phyloP scores from a whole-genome alignment of 495 filamentous ascomycete species.

The Ascodesmis nigricans region DNA sequence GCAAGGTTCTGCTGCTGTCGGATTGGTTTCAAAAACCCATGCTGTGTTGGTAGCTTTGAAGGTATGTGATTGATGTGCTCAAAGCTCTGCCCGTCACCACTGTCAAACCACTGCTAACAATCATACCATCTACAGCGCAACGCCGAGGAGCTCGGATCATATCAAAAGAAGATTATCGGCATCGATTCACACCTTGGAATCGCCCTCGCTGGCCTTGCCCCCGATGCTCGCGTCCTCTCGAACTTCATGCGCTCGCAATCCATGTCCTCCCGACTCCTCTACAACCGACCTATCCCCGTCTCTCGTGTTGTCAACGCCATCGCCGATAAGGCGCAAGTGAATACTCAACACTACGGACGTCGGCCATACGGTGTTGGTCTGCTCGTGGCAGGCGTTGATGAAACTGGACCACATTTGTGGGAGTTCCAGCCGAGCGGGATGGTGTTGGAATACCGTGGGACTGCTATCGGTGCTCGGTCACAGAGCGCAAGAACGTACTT shows the following conservation, averaged over 20 bases:
- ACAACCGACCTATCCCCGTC: constrained; percentile 76
- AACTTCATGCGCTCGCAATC: constrained; percentile 99
- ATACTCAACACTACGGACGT: constrained; percentile 94
- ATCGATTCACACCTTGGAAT: constrained; percentile 91
- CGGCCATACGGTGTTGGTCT: constrained; percentile 92
- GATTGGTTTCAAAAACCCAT: constrained; percentile 92
- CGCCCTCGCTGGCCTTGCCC: constrained; percentile 89
- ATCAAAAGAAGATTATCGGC: constrained; percentile 95
- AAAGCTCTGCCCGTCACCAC: constrained; percentile 1
- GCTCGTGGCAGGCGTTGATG: constrained; percentile 81
- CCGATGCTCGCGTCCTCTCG: constrained; percentile 94
- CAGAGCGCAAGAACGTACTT: constrained; percentile 96
- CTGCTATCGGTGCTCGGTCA: constrained; percentile 81
- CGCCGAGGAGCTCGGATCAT: constrained; percentile 96
- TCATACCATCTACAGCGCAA: constrained; percentile 44
- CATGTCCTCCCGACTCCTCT: constrained; percentile 81
- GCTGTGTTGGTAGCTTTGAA: constrained; percentile 88
- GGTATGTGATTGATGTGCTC: constrained; percentile 31
- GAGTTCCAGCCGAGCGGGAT: constrained; percentile 94
- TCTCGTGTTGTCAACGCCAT: constrained; percentile 73
- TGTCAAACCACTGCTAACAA: constrained; percentile 6
- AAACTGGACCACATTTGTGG: constrained; percentile 80
- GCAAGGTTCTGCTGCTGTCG: constrained; percentile 94
- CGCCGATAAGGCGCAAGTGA: constrained; percentile 85
- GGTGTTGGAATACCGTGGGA: constrained; percentile 90